A percentile compares a stretch with the other conserved stretches of the same genome.
phyloP scores from a whole-genome alignment of 73 alveolate species.

The Tetrahymena borealis region DNA sequence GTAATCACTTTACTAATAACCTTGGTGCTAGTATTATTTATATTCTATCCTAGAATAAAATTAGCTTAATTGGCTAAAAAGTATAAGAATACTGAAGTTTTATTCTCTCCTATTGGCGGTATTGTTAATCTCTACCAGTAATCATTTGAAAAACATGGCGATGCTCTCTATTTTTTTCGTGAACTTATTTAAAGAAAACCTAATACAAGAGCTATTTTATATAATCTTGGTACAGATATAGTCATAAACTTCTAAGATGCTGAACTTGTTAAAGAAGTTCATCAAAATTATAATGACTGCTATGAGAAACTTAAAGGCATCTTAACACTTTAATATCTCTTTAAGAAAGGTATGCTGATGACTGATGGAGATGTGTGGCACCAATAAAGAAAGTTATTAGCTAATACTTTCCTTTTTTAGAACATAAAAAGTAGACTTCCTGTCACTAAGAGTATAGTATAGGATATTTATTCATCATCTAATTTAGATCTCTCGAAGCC shows the following conservation, averaged over 20 bases:
- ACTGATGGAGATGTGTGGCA: background rate
- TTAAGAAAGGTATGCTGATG: background rate
- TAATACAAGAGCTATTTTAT: background rate
- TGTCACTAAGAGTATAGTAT: background rate
- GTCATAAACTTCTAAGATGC: background rate
- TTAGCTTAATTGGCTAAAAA: background rate
- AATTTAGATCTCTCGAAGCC: background rate
- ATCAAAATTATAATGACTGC: background rate
- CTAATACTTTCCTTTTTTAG: background rate
- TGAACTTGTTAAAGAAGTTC: background rate
- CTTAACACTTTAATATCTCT: background rate
- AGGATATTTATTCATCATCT: background rate
- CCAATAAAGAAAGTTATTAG: background rate
- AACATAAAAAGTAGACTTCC: background rate
- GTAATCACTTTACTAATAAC: too few species aligned
- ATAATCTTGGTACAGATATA: background rate
- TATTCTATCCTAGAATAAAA: background rate
- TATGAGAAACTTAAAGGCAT: background rate
- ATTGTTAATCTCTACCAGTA: background rate
- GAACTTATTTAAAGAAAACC: background rate
- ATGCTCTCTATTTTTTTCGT: background rate
- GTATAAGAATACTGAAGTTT: background rate
- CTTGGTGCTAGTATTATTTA: background rate
- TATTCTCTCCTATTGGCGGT: background rate
- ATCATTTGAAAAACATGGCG: background rate